Evolutionary conservation across 495 filamentous ascomycete genomes (phyloP).

Genomic region (Penicillium coprophilum): DNA sequence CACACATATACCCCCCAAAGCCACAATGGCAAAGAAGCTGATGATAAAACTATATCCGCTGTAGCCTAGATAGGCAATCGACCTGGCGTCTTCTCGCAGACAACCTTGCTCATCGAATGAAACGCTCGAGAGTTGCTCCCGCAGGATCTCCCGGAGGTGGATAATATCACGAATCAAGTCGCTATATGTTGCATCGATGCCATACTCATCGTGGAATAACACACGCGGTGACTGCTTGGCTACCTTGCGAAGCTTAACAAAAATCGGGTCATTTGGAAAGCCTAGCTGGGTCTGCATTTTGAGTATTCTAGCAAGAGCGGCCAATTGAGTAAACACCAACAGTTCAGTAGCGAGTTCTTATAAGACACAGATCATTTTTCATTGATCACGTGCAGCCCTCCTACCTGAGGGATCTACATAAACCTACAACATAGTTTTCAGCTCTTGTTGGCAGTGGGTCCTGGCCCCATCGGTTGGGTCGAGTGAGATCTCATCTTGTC

Average conservation of each 20-base stretch:
- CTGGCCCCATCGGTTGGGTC: no score
- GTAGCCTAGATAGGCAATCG: constrained; percentile 1
- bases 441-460: constrained; percentile 1
- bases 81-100: constrained; percentile 5
- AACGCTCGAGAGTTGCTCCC: constrained; percentile 7
- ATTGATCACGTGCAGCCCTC: neutral
- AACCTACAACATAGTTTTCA: neutral
- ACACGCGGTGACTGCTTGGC: constrained; percentile 8
- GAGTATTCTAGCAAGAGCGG: constrained; percentile 1
- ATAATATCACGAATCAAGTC: constrained; percentile 10
- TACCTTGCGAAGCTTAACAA: neutral
- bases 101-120: constrained; percentile 8
- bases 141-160: constrained; percentile 10
- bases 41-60: constrained; percentile 14
- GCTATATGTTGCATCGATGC: constrained; percentile 6
- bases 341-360: neutral
- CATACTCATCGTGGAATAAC: constrained; percentile 14
- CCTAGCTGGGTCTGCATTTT: constrained; percentile 1
- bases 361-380: neutral
- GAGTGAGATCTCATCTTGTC: no score
- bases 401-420: no score
- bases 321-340: neutral
- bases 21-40: constrained; percentile 13
- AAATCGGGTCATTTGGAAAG: constrained; percentile 4
- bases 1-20: constrained; percentile 13